Evolutionary conservation across 1,284 basidiomycete genomes (phyloP), one percentile per base, ranked within the genome.

Genomic region (Chalciporus sp.): DNA sequence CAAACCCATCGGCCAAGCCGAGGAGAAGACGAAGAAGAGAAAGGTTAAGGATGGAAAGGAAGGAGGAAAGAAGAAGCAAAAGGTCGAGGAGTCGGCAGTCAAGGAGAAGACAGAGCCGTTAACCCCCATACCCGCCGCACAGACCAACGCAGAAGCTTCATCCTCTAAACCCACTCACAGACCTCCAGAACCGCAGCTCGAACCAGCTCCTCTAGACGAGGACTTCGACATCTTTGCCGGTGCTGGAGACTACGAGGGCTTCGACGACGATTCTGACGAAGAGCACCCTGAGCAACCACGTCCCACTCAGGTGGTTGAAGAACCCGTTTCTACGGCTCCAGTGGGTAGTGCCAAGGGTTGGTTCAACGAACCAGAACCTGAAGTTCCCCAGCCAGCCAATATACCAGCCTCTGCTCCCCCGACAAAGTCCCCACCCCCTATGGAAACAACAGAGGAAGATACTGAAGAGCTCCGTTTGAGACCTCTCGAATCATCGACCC

Each of bases 221-320:
- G 79, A 88, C 52, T 76, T 88, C 52, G 83, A 90, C 64, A 96
- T 96, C 52, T 97, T 97, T 69, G 90, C 85, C 1, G 94, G 79
- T 48, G 92, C 83, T 1, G 93, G 88, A 8, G 90, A 93, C 41
- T 97, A 96, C 69, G 78, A 86, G 49, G 92, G 88, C 2, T 64
- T 90, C 7, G 85, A 79, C 37, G 82, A 84, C 14, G 83, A 82
- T 19, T 75, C 74, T 23, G 73, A 75, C 27, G 74, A 66, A 42
- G 59, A 57, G 20, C 44, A 49, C 9, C 49, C 37, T 23, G 53
- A 46, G 26, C 51, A 29, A 35, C 40, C 23, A 33, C 35, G 4
- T 23, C 19, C 9, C 3, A 20, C 5, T 7, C 46, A 49, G 49
- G 42, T 17, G 20, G n/a, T 19, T 11, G 47, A 49, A 44, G 54